Conservation (phyloP, 1,284 basidiomycete genomes). For the Trichosporon faecale region DNA sequence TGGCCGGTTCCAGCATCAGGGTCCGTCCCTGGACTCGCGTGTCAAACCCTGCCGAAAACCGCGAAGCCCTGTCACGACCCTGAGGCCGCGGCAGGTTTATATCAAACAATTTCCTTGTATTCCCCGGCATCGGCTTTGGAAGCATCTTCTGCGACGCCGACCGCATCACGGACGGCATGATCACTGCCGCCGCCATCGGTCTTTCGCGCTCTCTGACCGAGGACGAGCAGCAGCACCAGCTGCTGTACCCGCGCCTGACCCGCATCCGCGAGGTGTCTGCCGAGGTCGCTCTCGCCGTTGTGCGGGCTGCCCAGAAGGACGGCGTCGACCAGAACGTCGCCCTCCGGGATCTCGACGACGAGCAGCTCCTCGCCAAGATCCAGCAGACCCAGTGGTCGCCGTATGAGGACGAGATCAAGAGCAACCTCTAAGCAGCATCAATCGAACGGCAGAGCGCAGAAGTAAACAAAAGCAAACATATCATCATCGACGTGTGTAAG, state of each 20-base stretch:
- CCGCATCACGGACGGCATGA: slow-evolving; percentile 50
- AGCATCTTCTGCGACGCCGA: slow-evolving; percentile 61
- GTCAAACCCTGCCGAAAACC: too few relatives aligned
- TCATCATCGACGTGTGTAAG: slow-evolving; percentile 9
- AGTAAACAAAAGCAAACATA: background rate
- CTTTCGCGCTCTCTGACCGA: slow-evolving; percentile 71
- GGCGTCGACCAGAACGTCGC: slow-evolving; percentile 47
- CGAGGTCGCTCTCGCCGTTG: slow-evolving; percentile 67
- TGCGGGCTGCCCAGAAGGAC: slow-evolving; percentile 71
- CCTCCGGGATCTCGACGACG: slow-evolving; percentile 35
- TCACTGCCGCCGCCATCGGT: slow-evolving; percentile 61
- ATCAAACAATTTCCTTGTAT: slow-evolving; percentile 50
- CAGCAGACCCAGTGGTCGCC: slow-evolving; percentile 38
- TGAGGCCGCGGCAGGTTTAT: too few relatives aligned
- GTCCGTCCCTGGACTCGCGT: too few relatives aligned
- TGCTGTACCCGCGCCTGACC: slow-evolving; percentile 72
- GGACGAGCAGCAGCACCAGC: slow-evolving; percentile 64
- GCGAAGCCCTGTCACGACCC: too few relatives aligned
- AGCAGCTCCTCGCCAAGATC: slow-evolving; percentile 33
- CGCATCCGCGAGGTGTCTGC: slow-evolving; percentile 81
- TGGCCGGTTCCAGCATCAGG: too few relatives aligned
- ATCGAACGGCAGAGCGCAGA: too few relatives aligned
- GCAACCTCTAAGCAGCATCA: slow-evolving; percentile 15
- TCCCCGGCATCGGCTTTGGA: slow-evolving; percentile 71
- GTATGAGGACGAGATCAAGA: slow-evolving; percentile 14